Evolutionary conservation across 352 stramenopile genomes (phyloP).

Genomic region (Globisporangium yorkense): DNA sequence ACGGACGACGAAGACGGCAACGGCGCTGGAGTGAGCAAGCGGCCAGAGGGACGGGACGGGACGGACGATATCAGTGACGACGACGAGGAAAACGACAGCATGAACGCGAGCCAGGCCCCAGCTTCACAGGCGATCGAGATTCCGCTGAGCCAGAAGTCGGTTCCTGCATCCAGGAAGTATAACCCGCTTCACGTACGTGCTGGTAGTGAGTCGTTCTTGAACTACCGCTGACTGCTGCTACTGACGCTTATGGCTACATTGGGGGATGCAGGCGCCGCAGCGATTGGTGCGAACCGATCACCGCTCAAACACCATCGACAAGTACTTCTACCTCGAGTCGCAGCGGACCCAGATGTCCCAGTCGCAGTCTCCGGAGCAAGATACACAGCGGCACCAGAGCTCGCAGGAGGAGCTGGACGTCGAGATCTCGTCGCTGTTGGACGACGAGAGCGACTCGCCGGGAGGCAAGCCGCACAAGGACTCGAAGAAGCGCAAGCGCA

Average conservation of each 20-base stretch:
- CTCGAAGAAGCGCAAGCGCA: constrained; percentile 10
- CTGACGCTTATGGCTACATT: no score
- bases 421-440: constrained; percentile 8
- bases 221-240: neutral
- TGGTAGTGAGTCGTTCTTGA: neutral
- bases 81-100: constrained; percentile 9
- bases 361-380: constrained; percentile 14
- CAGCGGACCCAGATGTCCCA: constrained; percentile 50
- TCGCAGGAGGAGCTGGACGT: neutral
- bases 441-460: neutral
- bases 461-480: neutral
- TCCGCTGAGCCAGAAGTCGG: constrained; percentile 48
- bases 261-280: constrained; percentile 53
- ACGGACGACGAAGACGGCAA: constrained; percentile 24
- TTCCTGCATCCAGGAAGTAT: constrained; percentile 61
- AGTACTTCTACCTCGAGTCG: constrained; percentile 77
- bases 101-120: constrained; percentile 4
- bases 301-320: constrained; percentile 83
- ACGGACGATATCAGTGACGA: constrained; percentile 21
- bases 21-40: constrained; percentile 24
- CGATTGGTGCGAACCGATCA: constrained; percentile 79
- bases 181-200: constrained; percentile 46
- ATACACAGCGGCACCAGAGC: constrained; percentile 13
- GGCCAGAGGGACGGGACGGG: constrained; percentile 8
- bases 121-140: constrained; percentile 42